These are phyloP conservation scores for Curvularia sp. DNA, from an alignment of 2,329 filamentous ascomycete genomes.

Conservation along the genomic window DNA sequence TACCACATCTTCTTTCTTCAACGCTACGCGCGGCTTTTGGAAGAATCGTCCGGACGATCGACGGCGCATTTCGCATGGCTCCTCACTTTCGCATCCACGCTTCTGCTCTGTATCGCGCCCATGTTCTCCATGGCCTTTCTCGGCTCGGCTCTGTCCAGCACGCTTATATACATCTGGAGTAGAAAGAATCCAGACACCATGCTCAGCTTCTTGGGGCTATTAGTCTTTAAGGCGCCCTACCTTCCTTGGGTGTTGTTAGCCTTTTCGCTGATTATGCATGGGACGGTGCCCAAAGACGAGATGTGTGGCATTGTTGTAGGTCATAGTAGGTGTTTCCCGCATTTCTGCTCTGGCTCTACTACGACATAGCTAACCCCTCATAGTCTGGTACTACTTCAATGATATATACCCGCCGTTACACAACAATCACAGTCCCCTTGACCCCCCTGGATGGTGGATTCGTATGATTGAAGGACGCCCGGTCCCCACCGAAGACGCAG, in stretches of 20 bases:
- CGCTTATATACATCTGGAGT: conserved; percentile 97
- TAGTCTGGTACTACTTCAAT: conserved; percentile 95
- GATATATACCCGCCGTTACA: conserved; percentile 95
- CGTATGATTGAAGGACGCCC: conserved; percentile 71
- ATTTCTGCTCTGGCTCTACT: background rate
- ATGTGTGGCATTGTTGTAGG: conserved; percentile 94
- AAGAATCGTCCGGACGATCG: conserved; percentile 90
- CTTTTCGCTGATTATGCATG: conserved; percentile 91
- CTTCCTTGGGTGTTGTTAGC: conserved; percentile 94
- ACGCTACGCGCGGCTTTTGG: conserved; percentile 91
- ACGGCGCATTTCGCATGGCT: conserved; percentile 96
- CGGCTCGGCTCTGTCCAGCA: conserved; percentile 90
- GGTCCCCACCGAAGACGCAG: conserved; percentile 26
- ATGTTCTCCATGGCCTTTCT: conserved; percentile 92
- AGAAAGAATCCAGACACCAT: conserved; percentile 90
- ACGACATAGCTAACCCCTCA: conserved; percentile 12
- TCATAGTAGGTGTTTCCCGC: conserved; percentile 61
- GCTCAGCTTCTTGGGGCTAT: conserved; percentile 81
- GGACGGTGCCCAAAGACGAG: conserved; percentile 90
- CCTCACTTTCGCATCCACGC: conserved; percentile 80
- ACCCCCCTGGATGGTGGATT: conserved; percentile 90
- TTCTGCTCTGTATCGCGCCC: conserved; percentile 81
- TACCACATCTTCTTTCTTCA: conserved; percentile 99
- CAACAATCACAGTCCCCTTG: conserved; percentile 81
- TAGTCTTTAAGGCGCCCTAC: conserved; percentile 93